Conservation (phyloP, 441 rosid species). For the Euphorbia celastroides region DNA sequence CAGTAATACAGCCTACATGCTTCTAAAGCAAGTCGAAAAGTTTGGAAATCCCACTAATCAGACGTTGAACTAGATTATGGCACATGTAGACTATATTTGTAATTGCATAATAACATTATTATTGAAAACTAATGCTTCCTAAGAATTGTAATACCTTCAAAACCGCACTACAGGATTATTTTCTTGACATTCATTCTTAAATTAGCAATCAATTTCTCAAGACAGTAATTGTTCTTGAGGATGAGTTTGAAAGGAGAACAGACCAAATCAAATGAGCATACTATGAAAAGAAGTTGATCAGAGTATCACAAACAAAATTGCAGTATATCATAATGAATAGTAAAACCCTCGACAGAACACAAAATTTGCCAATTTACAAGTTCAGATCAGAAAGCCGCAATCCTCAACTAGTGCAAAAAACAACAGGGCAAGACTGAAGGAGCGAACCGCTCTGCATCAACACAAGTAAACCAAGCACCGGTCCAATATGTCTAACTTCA, state of each 20-base stretch:
- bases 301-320: background rate
- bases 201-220: background rate
- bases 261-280: background rate
- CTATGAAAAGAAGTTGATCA: background rate
- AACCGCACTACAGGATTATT: background rate
- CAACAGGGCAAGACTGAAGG: background rate
- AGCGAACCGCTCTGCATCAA: background rate
- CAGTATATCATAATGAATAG: background rate
- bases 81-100: background rate
- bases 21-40: background rate
- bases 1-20: background rate
- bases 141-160: background rate
- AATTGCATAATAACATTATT: background rate
- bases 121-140: background rate
- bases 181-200: background rate
- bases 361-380: slow-evolving; percentile 8
- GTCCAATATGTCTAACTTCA: background rate
- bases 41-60: background rate
- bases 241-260: background rate
- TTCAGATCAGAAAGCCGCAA: background rate
- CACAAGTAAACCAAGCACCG: background rate
- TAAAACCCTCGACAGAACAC: slow-evolving; percentile 1
- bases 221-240: background rate
- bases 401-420: background rate
- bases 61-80: background rate